Conservation (phyloP, 768 basidiomycete genomes). For the Boletus subcaerulescens region DNA sequence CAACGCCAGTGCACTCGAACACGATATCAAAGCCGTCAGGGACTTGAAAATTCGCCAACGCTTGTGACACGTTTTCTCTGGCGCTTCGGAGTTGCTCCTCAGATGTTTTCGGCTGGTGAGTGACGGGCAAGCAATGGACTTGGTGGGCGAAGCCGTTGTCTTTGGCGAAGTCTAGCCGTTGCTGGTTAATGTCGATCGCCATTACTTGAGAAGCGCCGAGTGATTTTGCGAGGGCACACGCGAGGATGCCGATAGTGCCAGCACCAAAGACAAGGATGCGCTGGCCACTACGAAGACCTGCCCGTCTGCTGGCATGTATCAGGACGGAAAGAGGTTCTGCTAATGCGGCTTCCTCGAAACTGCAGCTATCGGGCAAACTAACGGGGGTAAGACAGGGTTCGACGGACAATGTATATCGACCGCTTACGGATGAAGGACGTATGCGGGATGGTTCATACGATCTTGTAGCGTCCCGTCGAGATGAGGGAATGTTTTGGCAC, state of each 20-base stretch:
- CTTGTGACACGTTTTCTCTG: conserved; percentile 51
- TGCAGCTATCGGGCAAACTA: conserved; percentile 72
- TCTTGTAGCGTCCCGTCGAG: conserved; percentile 88
- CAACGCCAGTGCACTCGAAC: conserved; percentile 94
- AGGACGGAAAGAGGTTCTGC: conserved; percentile 95
- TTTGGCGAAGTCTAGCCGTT: conserved; percentile 76
- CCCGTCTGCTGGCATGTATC: conserved; percentile 57
- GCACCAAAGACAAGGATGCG: conserved; percentile 87
- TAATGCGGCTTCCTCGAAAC: conserved; percentile 80
- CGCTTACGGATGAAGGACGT: conserved; percentile 83
- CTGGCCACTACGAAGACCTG: conserved; percentile 47
- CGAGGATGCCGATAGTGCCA: conserved; percentile 91
- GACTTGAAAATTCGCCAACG: conserved; percentile 54
- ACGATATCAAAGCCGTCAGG: conserved; percentile 88
- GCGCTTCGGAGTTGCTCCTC: conserved; percentile 59
- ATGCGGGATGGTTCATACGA: conserved; percentile 84
- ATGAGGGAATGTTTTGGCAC: conserved; percentile 90
- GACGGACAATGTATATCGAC: neutral
- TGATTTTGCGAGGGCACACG: conserved; percentile 73
- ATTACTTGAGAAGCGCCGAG: conserved; percentile 70
- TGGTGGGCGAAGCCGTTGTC: conserved; percentile 72
- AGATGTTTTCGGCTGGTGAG: conserved; percentile 47
- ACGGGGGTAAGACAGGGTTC: conserved; percentile 9
- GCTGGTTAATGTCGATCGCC: conserved; percentile 82
- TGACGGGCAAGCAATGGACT: conserved; percentile 59